Evolutionary conservation across 208 protist species (phyloP), one percentile per base, ranked within the genome.

Genomic region (Balamuthia mandrillaris): DNA sequence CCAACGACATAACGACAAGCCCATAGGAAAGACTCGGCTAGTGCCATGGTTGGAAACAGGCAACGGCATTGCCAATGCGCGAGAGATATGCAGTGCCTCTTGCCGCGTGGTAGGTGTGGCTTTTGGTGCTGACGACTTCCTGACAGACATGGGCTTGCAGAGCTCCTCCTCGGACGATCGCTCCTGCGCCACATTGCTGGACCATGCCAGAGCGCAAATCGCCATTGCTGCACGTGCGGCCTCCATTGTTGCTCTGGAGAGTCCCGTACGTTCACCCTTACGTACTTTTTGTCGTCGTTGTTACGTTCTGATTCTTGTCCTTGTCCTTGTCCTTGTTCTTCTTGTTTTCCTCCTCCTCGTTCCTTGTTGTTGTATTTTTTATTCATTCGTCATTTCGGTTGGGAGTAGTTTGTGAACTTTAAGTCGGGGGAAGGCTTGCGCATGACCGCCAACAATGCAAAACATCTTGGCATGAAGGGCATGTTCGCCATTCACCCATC

Each of bases 141-240:
- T 82, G 39, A 82, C 75, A 16, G 75, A 82, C 52, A 82, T 82
- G 75, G 75, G 75, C 75, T 37, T 82, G 6, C 75, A 82, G 75
- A 37, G 75, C 5, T 21, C 75, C 35, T 82, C 75, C 7, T 47
- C 60, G 16, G 39, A 82, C 41, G 75, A 52, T 51, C 5, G 54
- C 54, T 29, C n/a, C 9, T 29, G 52, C 5, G n/a, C 21, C 31
- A 54, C 39, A 6, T 42, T 82, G 3, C 39, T 82, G 6, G 52
- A 47, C 12, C 51, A 82, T 21, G 75, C 75, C 2, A 47, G 75
- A 29, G 65, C 52, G 35, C 52, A 37, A 0, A 82, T 82, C 29
- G 60, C 75, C 6, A 42, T 82, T 14, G 75, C 75, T 9, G 75
- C 75, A 1, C 45, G 75, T 6, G 75, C 75, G 16, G 75, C 75